Conservation (phyloP, 108 stramenopile genomes). For the Skeletonema potamos region DNA sequence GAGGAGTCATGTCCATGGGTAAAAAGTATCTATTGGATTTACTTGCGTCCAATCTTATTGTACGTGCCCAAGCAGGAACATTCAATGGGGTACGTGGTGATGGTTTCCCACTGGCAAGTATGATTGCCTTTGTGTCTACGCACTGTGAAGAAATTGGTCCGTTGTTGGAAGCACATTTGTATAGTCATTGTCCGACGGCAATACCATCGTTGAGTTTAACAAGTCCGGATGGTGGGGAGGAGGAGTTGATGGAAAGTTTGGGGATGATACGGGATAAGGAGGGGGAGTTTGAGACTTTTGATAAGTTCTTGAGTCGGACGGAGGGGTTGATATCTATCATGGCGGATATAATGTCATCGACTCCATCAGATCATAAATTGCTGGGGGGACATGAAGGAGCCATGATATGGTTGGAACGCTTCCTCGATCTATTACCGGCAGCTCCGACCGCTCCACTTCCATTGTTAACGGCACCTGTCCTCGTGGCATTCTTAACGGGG, state of each 20-base stretch:
- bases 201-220: constrained; percentile 66
- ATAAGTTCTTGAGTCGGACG: constrained; percentile 73
- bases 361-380: constrained; percentile 59
- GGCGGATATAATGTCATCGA: constrained; percentile 73
- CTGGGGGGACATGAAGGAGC: constrained; percentile 78
- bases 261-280: constrained; percentile 77
- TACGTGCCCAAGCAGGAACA: constrained; percentile 82
- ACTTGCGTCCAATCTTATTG: constrained; percentile 66
- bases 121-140: constrained; percentile 62
- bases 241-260: constrained; percentile 74
- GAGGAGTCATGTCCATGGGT: constrained; percentile 44
- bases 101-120: constrained; percentile 79
- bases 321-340: constrained; percentile 85
- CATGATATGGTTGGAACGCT: constrained; percentile 73
- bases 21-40: constrained; percentile 83
- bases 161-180: constrained; percentile 79
- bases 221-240: constrained; percentile 10
- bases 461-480: constrained; percentile 78
- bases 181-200: constrained; percentile 79
- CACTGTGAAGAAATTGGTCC: constrained; percentile 61
- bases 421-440: constrained; percentile 64
- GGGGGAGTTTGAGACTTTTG: constrained; percentile 84
- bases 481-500: constrained; percentile 78
- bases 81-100: constrained; percentile 85
- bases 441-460: constrained; percentile 66